A percentile compares a stretch with the other conserved stretches of the same genome.
Evolutionary conservation across 345 rosid genomes (phyloP).

Genomic region (Eucalyptus virginea): DNA sequence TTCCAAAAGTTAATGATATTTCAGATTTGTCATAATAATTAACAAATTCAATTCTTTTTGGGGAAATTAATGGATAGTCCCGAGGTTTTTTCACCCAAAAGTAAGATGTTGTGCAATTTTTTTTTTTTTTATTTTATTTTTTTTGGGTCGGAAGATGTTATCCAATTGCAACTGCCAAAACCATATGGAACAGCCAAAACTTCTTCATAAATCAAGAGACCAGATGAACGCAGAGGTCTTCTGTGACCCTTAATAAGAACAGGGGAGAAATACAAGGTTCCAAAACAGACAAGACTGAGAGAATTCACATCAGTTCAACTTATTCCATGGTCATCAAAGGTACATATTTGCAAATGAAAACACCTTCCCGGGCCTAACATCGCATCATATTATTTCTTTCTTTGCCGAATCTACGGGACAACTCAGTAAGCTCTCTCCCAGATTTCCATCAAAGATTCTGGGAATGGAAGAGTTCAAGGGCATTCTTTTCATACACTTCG

Average conservation of each 20-base stretch:
- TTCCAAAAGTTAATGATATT: background rate
- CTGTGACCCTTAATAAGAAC: background rate
- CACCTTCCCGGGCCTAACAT: background rate
- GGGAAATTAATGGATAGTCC: background rate
- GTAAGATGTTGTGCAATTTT: background rate
- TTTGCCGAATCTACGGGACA: background rate
- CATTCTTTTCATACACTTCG: constrained; percentile 32
- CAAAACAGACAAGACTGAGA: background rate
- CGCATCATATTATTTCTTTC: background rate
- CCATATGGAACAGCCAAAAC: background rate
- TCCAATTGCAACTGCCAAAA: background rate
- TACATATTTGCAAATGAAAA: background rate
- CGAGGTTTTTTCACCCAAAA: background rate
- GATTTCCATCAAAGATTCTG: constrained; percentile 1
- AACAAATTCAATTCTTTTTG: background rate
- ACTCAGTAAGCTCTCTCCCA: constrained; percentile 11
- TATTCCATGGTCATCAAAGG: background rate
- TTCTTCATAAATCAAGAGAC: background rate
- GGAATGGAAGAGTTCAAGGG: background rate
- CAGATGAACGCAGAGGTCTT: background rate
- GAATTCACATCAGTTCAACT: background rate
- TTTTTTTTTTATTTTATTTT: too few relatives aligned
- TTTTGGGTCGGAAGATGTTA: background rate
- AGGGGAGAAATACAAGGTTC: background rate
- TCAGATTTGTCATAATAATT: background rate